Conservation (phyloP, 2,329 filamentous ascomycete species). For the Fusarium mundagurra region DNA sequence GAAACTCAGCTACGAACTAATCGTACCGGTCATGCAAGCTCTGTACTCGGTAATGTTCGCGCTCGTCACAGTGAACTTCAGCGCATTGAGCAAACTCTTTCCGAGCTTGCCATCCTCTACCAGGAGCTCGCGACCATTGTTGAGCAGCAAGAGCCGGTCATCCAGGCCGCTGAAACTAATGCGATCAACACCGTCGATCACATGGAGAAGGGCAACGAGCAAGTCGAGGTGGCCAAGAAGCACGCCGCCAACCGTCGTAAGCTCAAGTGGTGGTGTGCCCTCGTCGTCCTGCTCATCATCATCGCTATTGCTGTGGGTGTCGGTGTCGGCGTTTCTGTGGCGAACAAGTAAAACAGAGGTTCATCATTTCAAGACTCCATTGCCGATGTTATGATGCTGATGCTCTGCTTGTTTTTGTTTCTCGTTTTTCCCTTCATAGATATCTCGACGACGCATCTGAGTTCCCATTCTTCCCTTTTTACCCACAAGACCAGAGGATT, state of each 20-base stretch:
- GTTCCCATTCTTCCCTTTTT: not conserved
- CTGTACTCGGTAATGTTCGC: conserved; percentile 80
- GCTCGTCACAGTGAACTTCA: conserved; percentile 86
- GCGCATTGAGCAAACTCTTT: conserved; percentile 79
- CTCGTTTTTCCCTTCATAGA: conserved; percentile 35
- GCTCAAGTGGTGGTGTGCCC: conserved; percentile 84
- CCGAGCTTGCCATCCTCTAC: conserved; percentile 76
- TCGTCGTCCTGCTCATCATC: conserved; percentile 68
- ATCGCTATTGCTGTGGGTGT: conserved; percentile 65
- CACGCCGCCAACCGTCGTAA: conserved; percentile 74
- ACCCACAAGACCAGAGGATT: conserved; percentile 24
- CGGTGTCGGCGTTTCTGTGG: conserved; percentile 60
- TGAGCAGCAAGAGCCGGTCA: conserved; percentile 74
- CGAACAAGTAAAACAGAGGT: conserved; percentile 29
- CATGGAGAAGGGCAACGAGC: conserved; percentile 73
- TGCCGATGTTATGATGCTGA: conserved; percentile 17
- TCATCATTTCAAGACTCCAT: not conserved
- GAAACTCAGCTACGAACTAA: conserved; percentile 73
- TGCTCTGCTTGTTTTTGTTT: conserved; percentile 27
- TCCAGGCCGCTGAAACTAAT: conserved; percentile 71
- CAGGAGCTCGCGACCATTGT: conserved; percentile 79
- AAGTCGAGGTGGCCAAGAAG: conserved; percentile 74
- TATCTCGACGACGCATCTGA: conserved; percentile 29
- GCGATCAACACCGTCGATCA: conserved; percentile 73
- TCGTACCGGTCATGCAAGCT: conserved; percentile 76